These are phyloP conservation scores for Botryosphaeria dothidea DNA, from an alignment of 2,329 filamentous ascomycete species.

Conservation along the genomic window DNA sequence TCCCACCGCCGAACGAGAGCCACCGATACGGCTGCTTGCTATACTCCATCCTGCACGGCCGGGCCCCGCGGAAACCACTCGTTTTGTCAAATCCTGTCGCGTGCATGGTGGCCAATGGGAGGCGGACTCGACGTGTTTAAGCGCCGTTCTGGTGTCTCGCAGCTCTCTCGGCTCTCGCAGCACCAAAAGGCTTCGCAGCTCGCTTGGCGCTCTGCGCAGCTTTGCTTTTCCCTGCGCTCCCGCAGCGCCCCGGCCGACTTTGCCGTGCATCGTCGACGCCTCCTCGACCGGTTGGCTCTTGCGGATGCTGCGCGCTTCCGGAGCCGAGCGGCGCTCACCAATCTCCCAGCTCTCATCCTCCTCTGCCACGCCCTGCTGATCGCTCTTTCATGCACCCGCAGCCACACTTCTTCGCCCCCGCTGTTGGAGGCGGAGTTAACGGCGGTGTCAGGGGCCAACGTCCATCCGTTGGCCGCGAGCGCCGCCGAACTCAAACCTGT, in stretches of 20 bases:
- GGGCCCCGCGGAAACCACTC: background rate
- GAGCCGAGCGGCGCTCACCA: conserved; percentile 12
- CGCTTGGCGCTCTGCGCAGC: background rate
- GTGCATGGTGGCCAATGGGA: background rate
- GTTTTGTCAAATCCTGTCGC: background rate
- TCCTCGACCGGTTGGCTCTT: background rate
- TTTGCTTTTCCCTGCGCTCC: conserved; percentile 2
- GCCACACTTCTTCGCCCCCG: background rate
- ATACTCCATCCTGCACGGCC: background rate
- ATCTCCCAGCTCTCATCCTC: background rate
- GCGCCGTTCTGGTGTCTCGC: background rate
- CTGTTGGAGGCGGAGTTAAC: conserved; percentile 15
- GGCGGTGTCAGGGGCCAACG: conserved; percentile 1
- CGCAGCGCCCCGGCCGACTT: conserved; percentile 14
- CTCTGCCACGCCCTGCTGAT: background rate
- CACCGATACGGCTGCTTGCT: background rate
- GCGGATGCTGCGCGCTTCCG: conserved; percentile 15
- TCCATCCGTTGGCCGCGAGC: background rate
- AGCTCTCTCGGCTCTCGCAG: conserved; percentile 3
- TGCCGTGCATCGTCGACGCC: background rate
- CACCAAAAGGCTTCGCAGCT: background rate
- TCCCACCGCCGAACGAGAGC: background rate
- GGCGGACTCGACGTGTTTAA: background rate
- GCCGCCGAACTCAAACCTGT: background rate
- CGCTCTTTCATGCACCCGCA: conserved; percentile 13